A percentile compares a stretch with the other conserved stretches of the same genome.
These are phyloP conservation scores for Pseudonitzschia delicatissima DNA, from an alignment of 108 stramenopile genomes.

Conservation along the genomic window DNA sequence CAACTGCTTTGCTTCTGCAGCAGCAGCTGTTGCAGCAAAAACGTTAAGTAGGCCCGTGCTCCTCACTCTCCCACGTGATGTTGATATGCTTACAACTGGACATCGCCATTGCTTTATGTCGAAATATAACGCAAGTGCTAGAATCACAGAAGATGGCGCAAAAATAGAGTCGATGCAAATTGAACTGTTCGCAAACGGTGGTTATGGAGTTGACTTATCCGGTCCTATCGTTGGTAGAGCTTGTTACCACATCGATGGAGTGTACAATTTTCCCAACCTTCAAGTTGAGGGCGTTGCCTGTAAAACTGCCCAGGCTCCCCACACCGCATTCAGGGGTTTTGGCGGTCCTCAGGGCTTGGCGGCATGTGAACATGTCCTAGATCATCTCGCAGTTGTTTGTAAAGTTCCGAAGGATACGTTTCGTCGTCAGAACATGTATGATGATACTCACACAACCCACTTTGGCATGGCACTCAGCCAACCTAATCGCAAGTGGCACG, in stretches of 20 bases:
- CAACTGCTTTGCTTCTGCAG: constrained; percentile 82
- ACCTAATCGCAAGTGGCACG: constrained; percentile 79
- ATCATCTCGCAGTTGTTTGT: constrained; percentile 80
- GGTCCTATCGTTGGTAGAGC: constrained; percentile 89
- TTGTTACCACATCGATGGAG: constrained; percentile 87
- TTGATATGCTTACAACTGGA: constrained; percentile 90
- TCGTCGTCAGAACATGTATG: constrained; percentile 82
- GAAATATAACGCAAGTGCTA: constrained; percentile 82
- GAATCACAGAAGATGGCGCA: constrained; percentile 63
- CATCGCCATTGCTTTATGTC: constrained; percentile 80
- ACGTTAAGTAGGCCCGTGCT: constrained; percentile 74
- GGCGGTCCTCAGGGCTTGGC: constrained; percentile 90
- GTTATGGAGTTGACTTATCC: constrained; percentile 84
- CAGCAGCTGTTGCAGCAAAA: constrained; percentile 89
- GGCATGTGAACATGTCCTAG: constrained; percentile 84
- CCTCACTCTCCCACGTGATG: constrained; percentile 85
- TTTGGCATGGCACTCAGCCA: constrained; percentile 82
- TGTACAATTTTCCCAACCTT: constrained; percentile 86
- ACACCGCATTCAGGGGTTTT: constrained; percentile 95
- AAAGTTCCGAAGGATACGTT: constrained; percentile 55
- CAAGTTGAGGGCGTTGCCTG: constrained; percentile 75
- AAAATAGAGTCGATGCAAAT: constrained; percentile 78
- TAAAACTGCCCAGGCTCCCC: constrained; percentile 89
- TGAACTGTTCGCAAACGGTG: constrained; percentile 84
- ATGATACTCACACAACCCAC: constrained; percentile 67